Evolutionary conservation across 2,329 filamentous ascomycete genomes (phyloP).

Genomic region (Alternaria sp.): DNA sequence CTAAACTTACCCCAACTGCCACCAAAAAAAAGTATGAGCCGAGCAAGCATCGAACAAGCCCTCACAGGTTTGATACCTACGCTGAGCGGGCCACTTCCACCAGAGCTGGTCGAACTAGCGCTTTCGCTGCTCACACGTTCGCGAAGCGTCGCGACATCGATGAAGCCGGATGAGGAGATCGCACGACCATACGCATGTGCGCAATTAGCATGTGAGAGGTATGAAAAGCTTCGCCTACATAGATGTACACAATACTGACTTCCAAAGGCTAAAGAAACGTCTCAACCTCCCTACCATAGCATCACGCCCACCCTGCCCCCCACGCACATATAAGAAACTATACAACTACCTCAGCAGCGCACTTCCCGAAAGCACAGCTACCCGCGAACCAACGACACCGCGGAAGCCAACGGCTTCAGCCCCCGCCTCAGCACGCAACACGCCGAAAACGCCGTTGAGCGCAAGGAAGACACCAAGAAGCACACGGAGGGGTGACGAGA

Average conservation of each 20-base stretch:
- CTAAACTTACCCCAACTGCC: background rate
- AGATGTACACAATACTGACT: slow-evolving; percentile 41
- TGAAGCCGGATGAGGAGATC: slow-evolving; percentile 51
- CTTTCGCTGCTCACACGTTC: slow-evolving; percentile 49
- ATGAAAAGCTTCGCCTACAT: slow-evolving; percentile 14
- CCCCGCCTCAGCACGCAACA: slow-evolving; percentile 34
- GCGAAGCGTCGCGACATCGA: slow-evolving; percentile 59
- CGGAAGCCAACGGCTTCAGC: slow-evolving; percentile 40
- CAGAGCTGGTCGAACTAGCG: slow-evolving; percentile 46
- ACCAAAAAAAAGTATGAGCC: slow-evolving; percentile 37
- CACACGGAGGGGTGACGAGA: slow-evolving; percentile 24
- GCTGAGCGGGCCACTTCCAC: slow-evolving; percentile 44
- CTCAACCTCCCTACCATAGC: slow-evolving; percentile 48
- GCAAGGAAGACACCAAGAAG: slow-evolving; percentile 36
- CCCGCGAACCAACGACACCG: slow-evolving; percentile 43
- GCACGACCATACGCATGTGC: slow-evolving; percentile 51
- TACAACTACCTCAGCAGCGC: slow-evolving; percentile 81
- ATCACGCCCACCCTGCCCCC: slow-evolving; percentile 49
- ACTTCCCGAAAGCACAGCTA: slow-evolving; percentile 59
- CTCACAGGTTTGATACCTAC: slow-evolving; percentile 56
- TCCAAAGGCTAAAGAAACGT: slow-evolving; percentile 68
- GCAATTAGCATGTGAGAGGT: slow-evolving; percentile 82
- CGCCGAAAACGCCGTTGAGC: slow-evolving; percentile 39
- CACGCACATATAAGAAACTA: slow-evolving; percentile 77
- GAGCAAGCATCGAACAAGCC: slow-evolving; percentile 43